A percentile compares a stretch with the other conserved stretches of the same genome.
Conservation (phyloP, 768 basidiomycete species). For the Tulasnella sp. region DNA sequence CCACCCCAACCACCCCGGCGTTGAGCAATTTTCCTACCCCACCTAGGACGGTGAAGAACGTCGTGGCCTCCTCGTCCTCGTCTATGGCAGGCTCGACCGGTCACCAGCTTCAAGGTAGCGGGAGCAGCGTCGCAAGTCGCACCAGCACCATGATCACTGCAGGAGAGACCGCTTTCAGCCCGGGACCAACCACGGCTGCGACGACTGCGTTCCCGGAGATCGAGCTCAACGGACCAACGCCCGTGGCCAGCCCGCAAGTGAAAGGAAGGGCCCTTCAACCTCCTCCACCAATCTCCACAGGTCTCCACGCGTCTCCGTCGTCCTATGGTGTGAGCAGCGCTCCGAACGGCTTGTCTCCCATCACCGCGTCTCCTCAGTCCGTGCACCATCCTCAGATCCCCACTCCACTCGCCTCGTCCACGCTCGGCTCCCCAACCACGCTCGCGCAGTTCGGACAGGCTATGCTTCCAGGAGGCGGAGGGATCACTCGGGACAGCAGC, state of each 20-base stretch:
- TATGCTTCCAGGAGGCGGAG: background rate
- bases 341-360: conserved; percentile 12
- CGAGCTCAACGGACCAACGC: conserved; percentile 6
- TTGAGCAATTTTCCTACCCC: background rate
- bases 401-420: conserved; percentile 10
- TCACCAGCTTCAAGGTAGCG: background rate
- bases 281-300: background rate
- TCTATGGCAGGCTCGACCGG: background rate
- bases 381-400: background rate
- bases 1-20: conserved; percentile 17
- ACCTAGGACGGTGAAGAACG: background rate
- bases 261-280: background rate
- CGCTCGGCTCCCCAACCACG: background rate
- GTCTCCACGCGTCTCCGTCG: background rate
- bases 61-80: background rate
- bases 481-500: background rate
- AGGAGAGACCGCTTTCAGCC: background rate
- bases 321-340: background rate
- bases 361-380: conserved; percentile 18
- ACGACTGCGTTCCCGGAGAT: background rate
- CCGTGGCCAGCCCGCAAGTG: background rate
- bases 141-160: background rate
- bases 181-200: background rate
- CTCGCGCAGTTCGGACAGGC: background rate
- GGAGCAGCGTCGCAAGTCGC: background rate